phyloP scores from a whole-genome alignment of 495 filamentous ascomycete genomes.

The Poronia punctata region DNA sequence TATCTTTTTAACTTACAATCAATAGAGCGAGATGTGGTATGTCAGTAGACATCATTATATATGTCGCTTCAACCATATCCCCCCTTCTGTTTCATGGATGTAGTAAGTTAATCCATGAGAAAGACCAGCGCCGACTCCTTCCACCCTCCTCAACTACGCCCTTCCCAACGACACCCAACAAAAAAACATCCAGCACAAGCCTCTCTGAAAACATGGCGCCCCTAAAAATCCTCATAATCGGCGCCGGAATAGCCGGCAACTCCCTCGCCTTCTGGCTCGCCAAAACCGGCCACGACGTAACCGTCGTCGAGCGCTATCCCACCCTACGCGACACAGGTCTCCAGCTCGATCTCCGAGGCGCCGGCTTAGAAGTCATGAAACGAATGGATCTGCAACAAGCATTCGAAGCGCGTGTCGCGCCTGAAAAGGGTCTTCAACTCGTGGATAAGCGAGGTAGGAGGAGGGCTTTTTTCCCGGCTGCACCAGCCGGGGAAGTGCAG shows the following conservation, averaged over 20 bases:
- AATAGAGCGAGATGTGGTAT: constrained; percentile 2
- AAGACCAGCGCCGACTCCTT: too few relatives aligned
- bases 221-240: constrained; percentile 42
- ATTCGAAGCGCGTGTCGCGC: constrained; percentile 31
- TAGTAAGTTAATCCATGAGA: too few relatives aligned
- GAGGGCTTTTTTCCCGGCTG: constrained; percentile 34
- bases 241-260: constrained; percentile 36
- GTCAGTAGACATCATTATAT: too few relatives aligned
- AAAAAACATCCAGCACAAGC: neutral
- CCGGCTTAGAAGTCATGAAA: constrained; percentile 41
- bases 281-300: constrained; percentile 43
- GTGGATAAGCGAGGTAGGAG: constrained; percentile 32
- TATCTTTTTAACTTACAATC: neutral
- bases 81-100: too few relatives aligned
- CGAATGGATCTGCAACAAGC: constrained; percentile 44
- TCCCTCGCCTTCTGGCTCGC: constrained; percentile 47
- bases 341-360: constrained; percentile 42
- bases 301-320: constrained; percentile 45
- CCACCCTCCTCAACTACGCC: neutral
- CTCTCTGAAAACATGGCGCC: constrained; percentile 16
- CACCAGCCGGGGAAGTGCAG: constrained; percentile 35
- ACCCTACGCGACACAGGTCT: constrained; percentile 42
- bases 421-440: constrained; percentile 38
- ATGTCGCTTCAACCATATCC: too few relatives aligned
- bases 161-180: neutral